Base-by-base conservation (phyloP, 2,329 filamentous ascomycete species). In the Curvularia lunata region DNA sequence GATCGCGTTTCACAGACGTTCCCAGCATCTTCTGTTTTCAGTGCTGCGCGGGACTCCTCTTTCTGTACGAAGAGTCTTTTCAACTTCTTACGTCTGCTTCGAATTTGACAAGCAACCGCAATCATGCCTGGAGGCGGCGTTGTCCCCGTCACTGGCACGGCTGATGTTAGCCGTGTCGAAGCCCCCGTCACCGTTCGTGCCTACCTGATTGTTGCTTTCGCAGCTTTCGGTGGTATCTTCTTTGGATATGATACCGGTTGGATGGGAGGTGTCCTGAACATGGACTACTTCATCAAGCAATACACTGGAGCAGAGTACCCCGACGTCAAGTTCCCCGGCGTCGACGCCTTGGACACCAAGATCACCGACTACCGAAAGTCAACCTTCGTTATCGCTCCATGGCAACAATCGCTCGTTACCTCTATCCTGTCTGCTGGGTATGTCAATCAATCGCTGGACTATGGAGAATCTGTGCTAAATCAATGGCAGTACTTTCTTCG, bases 191-290 rank as follows among this genome's bases (percentile, higher is more conserved):
- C 80, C 18, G 68, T 78, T 59, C 79, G 79, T 61, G 79, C 80
- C 58, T 80, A 80, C 66, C 66, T 80, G 52, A 77, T 82, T 52
- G 79, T 80, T 73, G 79, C 78, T 32, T 82, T 82, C 58, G 80
- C 80, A 43, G 78, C 80, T 23, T 82, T 82, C 62, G 80, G 80
- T 67, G 80, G 80, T 70, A 63, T 62, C 48, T 90, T 91, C 84
- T 90, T 91, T 78, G 89, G 90, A 56, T 92, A 91, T 78, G 90
- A 92, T 73, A 90, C 89, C 41, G 90, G 90, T 70, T 91, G 89
- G 81, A 90, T 91, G 82, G 87, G 87, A 74, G 87, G 87, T 78
- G 86, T 88, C 66, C 79, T 85, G 30, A 84, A 66, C 41, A 77
- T 77, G 76, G 65, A 69, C 58, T 77, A 69, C 69, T 76, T 76